Conservation (phyloP, 2,329 filamentous ascomycete species). For the Penicillium brasilianum region DNA sequence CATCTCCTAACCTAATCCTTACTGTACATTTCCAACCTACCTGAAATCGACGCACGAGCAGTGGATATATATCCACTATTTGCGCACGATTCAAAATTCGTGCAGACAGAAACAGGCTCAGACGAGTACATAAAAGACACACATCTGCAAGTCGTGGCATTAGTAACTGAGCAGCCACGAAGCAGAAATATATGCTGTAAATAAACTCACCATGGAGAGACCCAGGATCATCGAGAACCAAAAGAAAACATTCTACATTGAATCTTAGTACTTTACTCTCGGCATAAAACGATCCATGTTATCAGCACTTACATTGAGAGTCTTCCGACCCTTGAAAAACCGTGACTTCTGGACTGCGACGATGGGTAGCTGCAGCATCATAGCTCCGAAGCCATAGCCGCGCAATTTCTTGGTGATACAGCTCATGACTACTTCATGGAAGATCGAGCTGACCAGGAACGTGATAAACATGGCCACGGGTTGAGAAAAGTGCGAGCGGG, state of each 20-base stretch:
- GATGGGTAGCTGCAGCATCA: conserved; percentile 97
- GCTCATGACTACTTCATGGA: conserved; percentile 95
- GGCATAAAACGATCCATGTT: not conserved
- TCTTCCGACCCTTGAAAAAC: conserved; percentile 73
- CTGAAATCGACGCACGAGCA: not conserved
- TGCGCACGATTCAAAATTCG: not conserved
- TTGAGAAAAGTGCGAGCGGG: conserved; percentile 75
- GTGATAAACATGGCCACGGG: conserved; percentile 83
- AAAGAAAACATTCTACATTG: conserved; percentile 74
- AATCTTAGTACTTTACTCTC: not conserved
- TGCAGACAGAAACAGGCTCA: conserved; percentile 9
- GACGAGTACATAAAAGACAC: conserved; percentile 63
- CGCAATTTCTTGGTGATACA: conserved; percentile 97
- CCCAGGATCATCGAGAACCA: conserved; percentile 93
- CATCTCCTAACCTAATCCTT: not conserved
- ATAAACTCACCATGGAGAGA: conserved; percentile 70
- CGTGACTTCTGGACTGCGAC: conserved; percentile 85
- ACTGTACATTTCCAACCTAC: not conserved
- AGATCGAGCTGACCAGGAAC: conserved; percentile 85
- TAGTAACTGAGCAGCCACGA: not conserved
- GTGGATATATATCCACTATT: no score
- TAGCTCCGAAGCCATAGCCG: conserved; percentile 89
- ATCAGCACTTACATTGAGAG: conserved; percentile 66
- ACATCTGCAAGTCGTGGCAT: conserved; percentile 51
- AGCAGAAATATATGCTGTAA: not conserved